Percentiles rank a stretch among this genome's conserved stretches.
Conservation (phyloP, 768 basidiomycete species). For the Mycena amicta region DNA sequence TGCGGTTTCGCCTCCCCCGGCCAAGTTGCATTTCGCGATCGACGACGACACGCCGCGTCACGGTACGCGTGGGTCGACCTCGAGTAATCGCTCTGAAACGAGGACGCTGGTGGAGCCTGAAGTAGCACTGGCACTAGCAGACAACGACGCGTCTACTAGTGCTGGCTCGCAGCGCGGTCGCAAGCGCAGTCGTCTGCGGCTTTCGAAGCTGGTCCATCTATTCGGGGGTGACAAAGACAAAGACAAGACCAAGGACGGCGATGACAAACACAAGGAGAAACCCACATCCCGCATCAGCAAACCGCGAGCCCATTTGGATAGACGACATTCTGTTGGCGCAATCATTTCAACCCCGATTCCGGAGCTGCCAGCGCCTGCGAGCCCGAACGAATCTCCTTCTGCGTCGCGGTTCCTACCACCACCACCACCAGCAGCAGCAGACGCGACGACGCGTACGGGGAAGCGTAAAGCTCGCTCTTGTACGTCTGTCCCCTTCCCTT, state of each 20-base stretch:
- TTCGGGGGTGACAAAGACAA: constrained; percentile 12
- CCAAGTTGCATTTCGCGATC: not conserved
- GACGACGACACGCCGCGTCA: not conserved
- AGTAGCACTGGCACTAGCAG: too few relatives aligned
- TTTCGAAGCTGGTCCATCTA: constrained; percentile 14
- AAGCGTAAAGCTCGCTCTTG: constrained; percentile 10
- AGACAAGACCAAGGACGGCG: not conserved
- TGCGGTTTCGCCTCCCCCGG: not conserved
- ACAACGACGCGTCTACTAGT: not conserved
- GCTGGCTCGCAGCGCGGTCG: not conserved
- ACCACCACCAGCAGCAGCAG: too few relatives aligned
- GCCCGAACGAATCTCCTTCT: too few relatives aligned
- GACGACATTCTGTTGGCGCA: too few relatives aligned
- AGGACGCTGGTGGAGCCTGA: too few relatives aligned
- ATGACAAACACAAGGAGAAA: not conserved
- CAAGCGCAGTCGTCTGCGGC: constrained; percentile 4
- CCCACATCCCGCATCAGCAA: not conserved
- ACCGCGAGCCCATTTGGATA: too few relatives aligned
- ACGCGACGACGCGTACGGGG: not conserved
- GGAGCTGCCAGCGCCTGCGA: too few relatives aligned
- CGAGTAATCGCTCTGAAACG: too few relatives aligned
- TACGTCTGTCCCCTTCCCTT: not conserved
- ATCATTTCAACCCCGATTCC: too few relatives aligned
- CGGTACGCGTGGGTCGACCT: too few relatives aligned
- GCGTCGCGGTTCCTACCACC: too few relatives aligned